phyloP scores from a whole-genome alignment of 2,329 filamentous ascomycete species.

The Cercospora canescens region DNA sequence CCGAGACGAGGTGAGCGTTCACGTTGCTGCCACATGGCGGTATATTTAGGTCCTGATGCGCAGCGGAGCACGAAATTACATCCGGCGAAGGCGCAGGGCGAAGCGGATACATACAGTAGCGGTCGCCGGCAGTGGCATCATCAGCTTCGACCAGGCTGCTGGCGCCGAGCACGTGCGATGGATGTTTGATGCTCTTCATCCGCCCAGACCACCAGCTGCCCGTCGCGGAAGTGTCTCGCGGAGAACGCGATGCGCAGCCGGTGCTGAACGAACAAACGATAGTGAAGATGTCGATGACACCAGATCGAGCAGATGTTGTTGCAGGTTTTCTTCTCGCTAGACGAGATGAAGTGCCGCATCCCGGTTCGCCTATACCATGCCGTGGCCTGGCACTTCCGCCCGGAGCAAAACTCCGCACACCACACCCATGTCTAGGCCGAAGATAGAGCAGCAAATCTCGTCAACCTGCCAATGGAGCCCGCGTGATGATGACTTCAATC shows the following conservation, averaged over 20 bases:
- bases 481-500: background rate
- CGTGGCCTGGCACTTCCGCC: background rate
- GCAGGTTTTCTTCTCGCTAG: background rate
- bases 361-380: background rate
- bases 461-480: background rate
- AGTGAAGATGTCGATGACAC: background rate
- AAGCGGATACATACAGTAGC: no score
- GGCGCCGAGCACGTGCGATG: background rate
- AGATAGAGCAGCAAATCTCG: background rate
- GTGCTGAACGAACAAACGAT: no score
- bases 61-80: background rate
- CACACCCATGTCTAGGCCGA: background rate
- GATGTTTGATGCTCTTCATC: background rate
- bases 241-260: background rate
- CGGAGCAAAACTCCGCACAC: background rate
- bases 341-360: background rate
- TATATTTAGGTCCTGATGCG: background rate
- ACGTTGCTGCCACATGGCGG: background rate
- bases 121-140: background rate
- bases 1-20: background rate
- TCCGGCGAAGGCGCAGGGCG: background rate
- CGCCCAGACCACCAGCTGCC: background rate
- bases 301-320: background rate
- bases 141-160: background rate
- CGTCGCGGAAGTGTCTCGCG: background rate